Percentiles rank a stretch among this genome's conserved stretches.
Evolutionary conservation across 2,329 filamentous ascomycete genomes (phyloP).

Genomic region (Proliferodiscus dingleyae): DNA sequence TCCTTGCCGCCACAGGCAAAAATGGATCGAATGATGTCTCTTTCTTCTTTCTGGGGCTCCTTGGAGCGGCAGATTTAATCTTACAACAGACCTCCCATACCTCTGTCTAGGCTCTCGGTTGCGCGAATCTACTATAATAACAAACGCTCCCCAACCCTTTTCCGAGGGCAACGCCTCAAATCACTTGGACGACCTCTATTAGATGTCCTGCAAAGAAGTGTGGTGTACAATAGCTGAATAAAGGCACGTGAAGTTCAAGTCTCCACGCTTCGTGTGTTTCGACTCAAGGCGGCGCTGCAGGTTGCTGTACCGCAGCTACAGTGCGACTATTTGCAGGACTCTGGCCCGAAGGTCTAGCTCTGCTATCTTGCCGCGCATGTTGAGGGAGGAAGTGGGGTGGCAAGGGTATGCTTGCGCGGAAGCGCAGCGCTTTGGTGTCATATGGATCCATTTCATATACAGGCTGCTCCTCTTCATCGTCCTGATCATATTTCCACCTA

Average conservation of each 20-base stretch:
- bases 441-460: constrained; percentile 73
- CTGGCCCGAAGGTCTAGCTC: constrained; percentile 12
- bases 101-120: constrained; percentile 8
- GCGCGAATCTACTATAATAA: constrained; percentile 21
- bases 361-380: constrained; percentile 21
- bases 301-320: constrained; percentile 15
- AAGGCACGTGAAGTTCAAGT: constrained; percentile 5
- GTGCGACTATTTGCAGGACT: constrained; percentile 22
- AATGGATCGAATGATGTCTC: constrained; percentile 1
- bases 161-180: constrained; percentile 29
- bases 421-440: constrained; percentile 54
- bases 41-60: constrained; percentile 19
- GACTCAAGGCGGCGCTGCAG: constrained; percentile 21
- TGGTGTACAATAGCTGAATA: constrained; percentile 23
- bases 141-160: constrained; percentile 25
- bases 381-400: constrained; percentile 25
- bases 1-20: constrained; percentile 3
- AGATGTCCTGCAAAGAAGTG: constrained; percentile 22
- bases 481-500: constrained; percentile 81
- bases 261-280: constrained; percentile 2
- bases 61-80: constrained; percentile 21
- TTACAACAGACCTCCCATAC: constrained; percentile 26
- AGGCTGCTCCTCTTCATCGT: constrained; percentile 73
- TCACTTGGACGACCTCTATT: constrained; percentile 16
- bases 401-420: constrained; percentile 43